Evolutionary conservation across 139 green algal genomes (phyloP).

Genomic region (Chlorella sorokiniana): DNA sequence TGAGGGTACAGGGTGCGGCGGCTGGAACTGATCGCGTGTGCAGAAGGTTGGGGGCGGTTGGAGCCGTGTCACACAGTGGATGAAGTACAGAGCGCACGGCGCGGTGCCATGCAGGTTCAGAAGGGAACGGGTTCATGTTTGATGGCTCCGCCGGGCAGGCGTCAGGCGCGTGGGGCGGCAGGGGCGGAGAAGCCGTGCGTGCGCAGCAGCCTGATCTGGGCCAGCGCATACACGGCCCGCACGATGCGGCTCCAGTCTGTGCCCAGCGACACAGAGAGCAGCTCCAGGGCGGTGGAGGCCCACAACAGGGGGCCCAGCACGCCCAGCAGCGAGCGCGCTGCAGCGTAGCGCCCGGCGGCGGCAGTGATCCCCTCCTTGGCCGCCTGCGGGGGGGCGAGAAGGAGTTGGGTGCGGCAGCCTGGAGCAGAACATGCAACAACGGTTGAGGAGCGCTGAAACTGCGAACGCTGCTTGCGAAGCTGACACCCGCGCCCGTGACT

Average conservation of each 20-base stretch:
- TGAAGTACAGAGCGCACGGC: background rate
- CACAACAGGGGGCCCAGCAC: slow-evolving; percentile 81
- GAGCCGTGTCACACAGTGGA: too few relatives aligned
- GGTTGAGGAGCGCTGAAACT: too few relatives aligned
- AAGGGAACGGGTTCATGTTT: too few relatives aligned
- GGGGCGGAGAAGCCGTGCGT: slow-evolving; percentile 43
- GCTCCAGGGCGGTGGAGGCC: slow-evolving; percentile 77
- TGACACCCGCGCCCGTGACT: background rate
- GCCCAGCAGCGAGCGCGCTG: slow-evolving; percentile 61
- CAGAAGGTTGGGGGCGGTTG: too few relatives aligned
- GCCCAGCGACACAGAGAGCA: slow-evolving; percentile 73
- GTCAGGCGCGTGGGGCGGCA: background rate
- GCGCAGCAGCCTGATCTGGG: slow-evolving; percentile 69
- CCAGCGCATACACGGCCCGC: slow-evolving; percentile 74
- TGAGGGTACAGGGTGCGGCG: too few relatives aligned
- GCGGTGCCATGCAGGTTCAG: too few relatives aligned
- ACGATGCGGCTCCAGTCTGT: slow-evolving; percentile 80
- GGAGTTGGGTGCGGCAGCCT: too few relatives aligned
- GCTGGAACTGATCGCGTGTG: too few relatives aligned
- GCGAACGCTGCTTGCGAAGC: too few relatives aligned
- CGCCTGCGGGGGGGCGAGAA: slow-evolving; percentile 34
- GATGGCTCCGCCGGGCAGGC: background rate
- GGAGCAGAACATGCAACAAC: too few relatives aligned
- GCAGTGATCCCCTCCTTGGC: slow-evolving; percentile 60
- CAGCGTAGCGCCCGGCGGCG: slow-evolving; percentile 65